A percentile compares a stretch with the other conserved stretches of the same genome.
These are phyloP conservation scores for Tetradesmus lagerheimii DNA, from an alignment of 139 green algal species.

Conservation along the genomic window DNA sequence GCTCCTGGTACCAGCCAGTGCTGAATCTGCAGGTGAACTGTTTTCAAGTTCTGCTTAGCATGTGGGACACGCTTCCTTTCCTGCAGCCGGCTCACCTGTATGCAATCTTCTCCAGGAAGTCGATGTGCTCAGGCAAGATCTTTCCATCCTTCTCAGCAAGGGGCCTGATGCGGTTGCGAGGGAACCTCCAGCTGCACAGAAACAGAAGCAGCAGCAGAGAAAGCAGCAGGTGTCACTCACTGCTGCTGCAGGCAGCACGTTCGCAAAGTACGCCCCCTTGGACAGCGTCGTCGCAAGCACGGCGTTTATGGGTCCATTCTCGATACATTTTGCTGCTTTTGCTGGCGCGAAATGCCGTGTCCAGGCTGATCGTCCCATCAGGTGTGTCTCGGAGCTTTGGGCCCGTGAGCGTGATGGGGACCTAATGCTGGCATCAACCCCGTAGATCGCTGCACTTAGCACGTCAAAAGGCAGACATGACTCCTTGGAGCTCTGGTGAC, in stretches of 20 bases:
- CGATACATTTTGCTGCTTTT: neutral
- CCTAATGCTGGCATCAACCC: neutral
- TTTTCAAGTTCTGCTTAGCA: too few relatives aligned
- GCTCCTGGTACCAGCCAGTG: too few relatives aligned
- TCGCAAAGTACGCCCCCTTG: neutral
- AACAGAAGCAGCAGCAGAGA: neutral
- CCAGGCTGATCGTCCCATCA: neutral
- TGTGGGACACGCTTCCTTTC: too few relatives aligned
- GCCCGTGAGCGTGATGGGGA: too few relatives aligned
- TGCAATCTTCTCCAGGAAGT: slow-evolving; percentile 94
- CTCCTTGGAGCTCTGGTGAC: neutral
- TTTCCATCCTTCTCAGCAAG: slow-evolving; percentile 18
- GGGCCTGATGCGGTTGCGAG: neutral
- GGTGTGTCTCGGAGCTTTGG: neutral
- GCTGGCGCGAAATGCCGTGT: neutral
- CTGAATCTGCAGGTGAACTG: too few relatives aligned
- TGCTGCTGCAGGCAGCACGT: too few relatives aligned
- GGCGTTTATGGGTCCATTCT: neutral
- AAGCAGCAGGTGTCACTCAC: neutral
- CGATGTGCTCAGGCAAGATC: slow-evolving; percentile 68
- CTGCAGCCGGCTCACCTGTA: slow-evolving; percentile 64
- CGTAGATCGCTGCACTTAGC: neutral
- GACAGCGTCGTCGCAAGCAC: neutral
- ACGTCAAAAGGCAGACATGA: neutral
- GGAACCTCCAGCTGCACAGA: slow-evolving; percentile 31